Base-by-base conservation (phyloP, 2,329 filamentous ascomycete genomes). In the Epichloe hybrida region DNA sequence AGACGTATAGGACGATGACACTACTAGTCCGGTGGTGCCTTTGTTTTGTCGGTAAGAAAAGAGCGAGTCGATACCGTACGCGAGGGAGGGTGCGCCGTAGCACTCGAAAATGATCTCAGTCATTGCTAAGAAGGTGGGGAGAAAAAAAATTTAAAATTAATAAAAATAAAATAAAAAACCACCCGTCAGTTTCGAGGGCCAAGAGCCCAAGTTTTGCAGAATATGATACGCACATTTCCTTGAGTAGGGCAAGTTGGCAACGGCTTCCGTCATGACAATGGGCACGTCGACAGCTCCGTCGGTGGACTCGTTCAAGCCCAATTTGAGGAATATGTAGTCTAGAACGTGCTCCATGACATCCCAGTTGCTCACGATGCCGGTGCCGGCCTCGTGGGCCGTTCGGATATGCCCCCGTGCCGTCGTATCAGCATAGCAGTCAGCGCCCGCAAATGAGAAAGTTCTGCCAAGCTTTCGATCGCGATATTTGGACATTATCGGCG, bases 71-170 rank as follows among this genome's bases (percentile, higher is more conserved):
- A 98, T 90, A 48, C 93, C 93, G 68, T 93, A 96, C 17, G 90
- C 86, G 27, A 96, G 77, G 2, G 88, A 91, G 0, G 93, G 91
- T 11, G 87, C 90, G 53, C 81, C 80, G 66, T 98, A 98, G 68
- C 89, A 94, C 68, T 98, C 93, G 65, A 97, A 98, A 11, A 98
- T 73, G 50, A 97, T 91, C 64, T 98, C 93, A 42, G 87, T 95
- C 91, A 97, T 97, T 58, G 87, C 88, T 95, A 57, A 49, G 42
- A 21, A 34, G 21, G 6, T 23, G 21, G 21, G 1, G 17, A 42
- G 31, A 8, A 6, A 44, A 17, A 7, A 27, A 27, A 27, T 2
- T 8, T 3, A 27, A 27, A 17, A 27, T 27, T 27, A 27, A 8
- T 21, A 3, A 21, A 8, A 8, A 7, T 27, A 23, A 23, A 23